Evolutionary conservation across 2,329 filamentous ascomycete genomes (phyloP).

Genomic region (Pseudonectria buxi): DNA sequence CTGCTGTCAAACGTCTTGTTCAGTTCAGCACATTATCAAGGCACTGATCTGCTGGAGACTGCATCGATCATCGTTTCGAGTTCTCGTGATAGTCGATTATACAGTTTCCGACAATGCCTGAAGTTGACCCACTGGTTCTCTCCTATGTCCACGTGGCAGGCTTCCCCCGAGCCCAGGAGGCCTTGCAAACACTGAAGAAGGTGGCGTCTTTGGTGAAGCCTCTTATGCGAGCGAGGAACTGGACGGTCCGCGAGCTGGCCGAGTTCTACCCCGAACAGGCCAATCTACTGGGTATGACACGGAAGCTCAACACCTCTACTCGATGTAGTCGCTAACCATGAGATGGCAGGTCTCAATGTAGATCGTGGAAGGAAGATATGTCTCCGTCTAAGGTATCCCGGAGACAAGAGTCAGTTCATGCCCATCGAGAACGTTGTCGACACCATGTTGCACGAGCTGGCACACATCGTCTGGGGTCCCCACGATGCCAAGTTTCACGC

Average conservation of each 20-base stretch:
- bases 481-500: conserved; percentile 79
- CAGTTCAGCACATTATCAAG: background rate
- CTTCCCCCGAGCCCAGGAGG: conserved; percentile 42
- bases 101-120: conserved; percentile 11
- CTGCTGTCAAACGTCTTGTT: background rate
- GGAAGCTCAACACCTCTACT: background rate
- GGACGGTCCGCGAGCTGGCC: conserved; percentile 70
- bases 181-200: conserved; percentile 61
- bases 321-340: background rate
- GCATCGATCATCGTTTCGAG: no score
- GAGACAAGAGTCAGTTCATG: conserved; percentile 70
- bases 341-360: conserved; percentile 60
- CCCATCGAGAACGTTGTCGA: conserved; percentile 75
- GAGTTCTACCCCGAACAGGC: conserved; percentile 77
- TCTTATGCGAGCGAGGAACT: conserved; percentile 81
- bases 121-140: conserved; percentile 36
- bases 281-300: conserved; percentile 59
- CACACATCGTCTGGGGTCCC: conserved; percentile 78
- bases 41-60: no score
- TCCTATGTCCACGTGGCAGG: conserved; percentile 43
- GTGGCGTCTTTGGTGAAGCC: conserved; percentile 87
- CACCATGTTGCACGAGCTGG: conserved; percentile 90
- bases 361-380: conserved; percentile 74
- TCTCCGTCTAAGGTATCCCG: conserved; percentile 69
- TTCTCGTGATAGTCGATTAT: background rate